phyloP scores from a whole-genome alignment of 441 rosid genomes.

The Gossypium davidsonii region DNA sequence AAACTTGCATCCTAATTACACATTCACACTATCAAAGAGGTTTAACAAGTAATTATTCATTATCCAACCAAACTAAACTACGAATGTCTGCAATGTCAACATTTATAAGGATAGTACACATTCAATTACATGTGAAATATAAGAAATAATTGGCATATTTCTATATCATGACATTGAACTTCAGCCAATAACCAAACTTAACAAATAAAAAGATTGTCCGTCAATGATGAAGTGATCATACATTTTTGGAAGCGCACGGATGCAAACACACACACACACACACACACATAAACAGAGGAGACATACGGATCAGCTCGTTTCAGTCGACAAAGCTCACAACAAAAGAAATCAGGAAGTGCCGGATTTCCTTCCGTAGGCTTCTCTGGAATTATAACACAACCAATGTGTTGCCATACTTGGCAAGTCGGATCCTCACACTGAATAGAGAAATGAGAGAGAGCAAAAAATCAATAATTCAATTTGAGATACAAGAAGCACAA shows the following conservation, averaged over 20 bases:
- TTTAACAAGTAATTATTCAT: neutral
- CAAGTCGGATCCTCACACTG: slow-evolving; percentile 90
- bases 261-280: neutral
- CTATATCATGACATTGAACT: neutral
- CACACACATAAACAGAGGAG: neutral
- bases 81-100: neutral
- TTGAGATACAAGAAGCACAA: neutral
- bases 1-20: neutral
- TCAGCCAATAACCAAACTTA: neutral
- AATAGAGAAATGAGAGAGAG: neutral
- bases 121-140: neutral
- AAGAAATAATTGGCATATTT: neutral
- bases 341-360: slow-evolving; percentile 64
- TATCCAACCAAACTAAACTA: neutral
- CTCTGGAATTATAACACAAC: slow-evolving; percentile 75
- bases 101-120: neutral
- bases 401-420: slow-evolving; percentile 78
- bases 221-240: neutral
- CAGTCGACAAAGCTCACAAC: slow-evolving; percentile 91
- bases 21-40: neutral
- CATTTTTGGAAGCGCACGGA: neutral
- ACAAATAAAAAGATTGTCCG: neutral
- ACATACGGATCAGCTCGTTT: slow-evolving; percentile 95
- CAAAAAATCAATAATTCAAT: slow-evolving; percentile 4
- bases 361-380: slow-evolving; percentile 61